A percentile compares a stretch with the other conserved stretches of the same genome.
Evolutionary conservation across 2,329 filamentous ascomycete genomes (phyloP).

Genomic region (Microsporum audouinii): DNA sequence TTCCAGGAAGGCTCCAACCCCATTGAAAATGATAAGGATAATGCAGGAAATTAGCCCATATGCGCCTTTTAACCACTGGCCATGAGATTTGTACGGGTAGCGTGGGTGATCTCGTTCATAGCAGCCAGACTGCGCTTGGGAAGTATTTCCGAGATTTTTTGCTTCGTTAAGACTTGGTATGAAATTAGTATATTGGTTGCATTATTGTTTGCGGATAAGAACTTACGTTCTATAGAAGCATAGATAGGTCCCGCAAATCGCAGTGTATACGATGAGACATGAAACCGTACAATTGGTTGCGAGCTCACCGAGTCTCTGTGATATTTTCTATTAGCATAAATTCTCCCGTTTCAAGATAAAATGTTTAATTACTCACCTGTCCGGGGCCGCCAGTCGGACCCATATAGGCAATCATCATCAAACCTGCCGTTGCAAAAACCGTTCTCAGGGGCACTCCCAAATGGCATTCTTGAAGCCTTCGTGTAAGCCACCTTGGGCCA

Average conservation of each 20-base stretch:
- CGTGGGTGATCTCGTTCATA: constrained; percentile 17
- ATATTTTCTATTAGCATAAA: not conserved
- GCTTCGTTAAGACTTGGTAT: constrained; percentile 27
- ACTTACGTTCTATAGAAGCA: constrained; percentile 24
- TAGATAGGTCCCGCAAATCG: constrained; percentile 34
- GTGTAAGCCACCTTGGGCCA: constrained; percentile 34
- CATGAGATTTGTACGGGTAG: constrained; percentile 23
- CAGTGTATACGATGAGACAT: constrained; percentile 32
- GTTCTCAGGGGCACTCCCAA: constrained; percentile 32
- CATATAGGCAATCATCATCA: constrained; percentile 33
- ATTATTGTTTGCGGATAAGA: not conserved
- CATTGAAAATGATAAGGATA: constrained; percentile 18
- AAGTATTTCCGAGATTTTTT: constrained; percentile 31
- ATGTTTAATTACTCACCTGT: constrained; percentile 19
- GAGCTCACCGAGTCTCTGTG: constrained; percentile 29
- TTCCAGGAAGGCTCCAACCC: constrained; percentile 12
- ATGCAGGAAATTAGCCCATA: constrained; percentile 18
- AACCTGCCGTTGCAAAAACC: constrained; percentile 29
- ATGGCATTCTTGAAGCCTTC: constrained; percentile 26
- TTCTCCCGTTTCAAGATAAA: constrained; percentile 7
- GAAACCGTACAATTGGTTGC: constrained; percentile 30
- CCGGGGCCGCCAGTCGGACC: constrained; percentile 29
- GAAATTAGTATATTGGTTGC: not conserved
- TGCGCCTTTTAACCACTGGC: constrained; percentile 20
- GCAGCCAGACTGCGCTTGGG: constrained; percentile 18